These are phyloP conservation scores for Starmerella sp. DNA, from an alignment of 805 yeast species.

Conservation along the genomic window DNA sequence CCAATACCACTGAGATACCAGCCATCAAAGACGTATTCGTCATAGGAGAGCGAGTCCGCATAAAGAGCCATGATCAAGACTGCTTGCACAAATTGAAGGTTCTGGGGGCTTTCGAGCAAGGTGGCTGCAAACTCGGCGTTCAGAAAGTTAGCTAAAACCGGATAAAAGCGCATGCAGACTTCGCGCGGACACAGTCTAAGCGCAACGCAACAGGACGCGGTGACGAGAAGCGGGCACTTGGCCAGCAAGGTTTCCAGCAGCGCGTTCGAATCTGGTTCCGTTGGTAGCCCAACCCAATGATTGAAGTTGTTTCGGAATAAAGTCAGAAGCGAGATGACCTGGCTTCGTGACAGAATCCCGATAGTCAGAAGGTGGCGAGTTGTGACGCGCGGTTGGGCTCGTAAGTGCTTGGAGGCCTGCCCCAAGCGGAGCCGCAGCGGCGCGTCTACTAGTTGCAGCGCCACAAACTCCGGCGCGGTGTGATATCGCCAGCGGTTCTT, in stretches of 20 bases:
- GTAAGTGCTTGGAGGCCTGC: conserved; percentile 7
- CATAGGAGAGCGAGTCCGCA: conserved; percentile 47
- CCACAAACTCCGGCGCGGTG: conserved; percentile 5
- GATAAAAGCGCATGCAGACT: conserved; percentile 35
- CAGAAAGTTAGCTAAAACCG: conserved; percentile 37
- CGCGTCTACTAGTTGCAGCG: conserved; percentile 7
- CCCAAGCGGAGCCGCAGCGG: background rate
- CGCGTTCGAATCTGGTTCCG: conserved; percentile 35
- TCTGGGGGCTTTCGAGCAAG: conserved; percentile 35
- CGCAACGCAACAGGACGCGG: conserved; percentile 54
- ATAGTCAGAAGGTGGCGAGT: conserved; percentile 36
- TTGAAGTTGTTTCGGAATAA: conserved; percentile 59
- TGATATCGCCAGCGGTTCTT: conserved; percentile 8
- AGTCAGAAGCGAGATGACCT: conserved; percentile 41
- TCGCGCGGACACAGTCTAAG: conserved; percentile 40
- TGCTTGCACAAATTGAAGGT: conserved; percentile 56
- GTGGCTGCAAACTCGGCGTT: conserved; percentile 40
- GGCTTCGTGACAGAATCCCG: conserved; percentile 39
- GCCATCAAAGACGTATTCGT: conserved; percentile 46
- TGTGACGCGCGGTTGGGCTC: conserved; percentile 1
- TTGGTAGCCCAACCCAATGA: conserved; percentile 67
- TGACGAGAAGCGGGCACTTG: conserved; percentile 52
- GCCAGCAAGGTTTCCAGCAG: conserved; percentile 38
- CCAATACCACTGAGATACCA: conserved; percentile 63
- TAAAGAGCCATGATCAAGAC: conserved; percentile 55